Evolutionary conservation across 495 filamentous ascomycete genomes (phyloP).

Genomic region (Neurospora sp.): DNA sequence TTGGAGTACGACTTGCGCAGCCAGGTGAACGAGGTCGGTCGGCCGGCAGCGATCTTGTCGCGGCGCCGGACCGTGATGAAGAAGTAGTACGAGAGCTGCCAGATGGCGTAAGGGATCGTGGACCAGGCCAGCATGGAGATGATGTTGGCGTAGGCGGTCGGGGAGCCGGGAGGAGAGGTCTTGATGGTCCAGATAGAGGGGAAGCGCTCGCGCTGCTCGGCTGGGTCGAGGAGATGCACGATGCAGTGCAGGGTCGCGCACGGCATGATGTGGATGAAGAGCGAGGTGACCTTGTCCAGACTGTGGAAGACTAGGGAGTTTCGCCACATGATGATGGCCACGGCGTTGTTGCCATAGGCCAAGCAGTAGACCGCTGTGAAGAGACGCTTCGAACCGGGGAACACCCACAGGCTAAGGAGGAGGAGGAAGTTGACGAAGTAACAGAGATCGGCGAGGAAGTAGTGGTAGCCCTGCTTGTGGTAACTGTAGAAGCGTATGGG

Average conservation of each 20-base stretch:
- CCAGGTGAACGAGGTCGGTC: slow-evolving; percentile 96
- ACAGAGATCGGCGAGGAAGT: slow-evolving; percentile 94
- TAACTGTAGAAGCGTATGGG: slow-evolving; percentile 89
- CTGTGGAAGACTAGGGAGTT: slow-evolving; percentile 97
- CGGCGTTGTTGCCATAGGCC: slow-evolving; percentile 90
- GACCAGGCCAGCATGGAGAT: slow-evolving; percentile 86
- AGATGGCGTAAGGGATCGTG: slow-evolving; percentile 80
- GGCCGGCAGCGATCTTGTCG: slow-evolving; percentile 90
- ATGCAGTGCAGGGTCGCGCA: slow-evolving; percentile 86
- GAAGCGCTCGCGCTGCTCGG: slow-evolving; percentile 59
- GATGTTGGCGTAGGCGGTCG: slow-evolving; percentile 67
- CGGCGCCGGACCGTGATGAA: slow-evolving; percentile 86
- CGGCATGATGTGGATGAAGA: slow-evolving; percentile 99
- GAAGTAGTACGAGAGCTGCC: slow-evolving; percentile 87
- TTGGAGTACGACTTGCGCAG: slow-evolving; percentile 81
- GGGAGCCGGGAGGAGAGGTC: slow-evolving; percentile 55
- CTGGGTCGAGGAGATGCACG: slow-evolving; percentile 65
- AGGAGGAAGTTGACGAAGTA: slow-evolving; percentile 94
- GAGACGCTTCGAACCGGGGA: slow-evolving; percentile 80
- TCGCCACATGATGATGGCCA: slow-evolving; percentile 98
- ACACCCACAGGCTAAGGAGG: slow-evolving; percentile 78
- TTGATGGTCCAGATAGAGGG: slow-evolving; percentile 81
- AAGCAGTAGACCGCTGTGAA: slow-evolving; percentile 92
- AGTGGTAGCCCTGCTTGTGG: slow-evolving; percentile 83
- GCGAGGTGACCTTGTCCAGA: slow-evolving; percentile 88